phyloP scores from a whole-genome alignment of 2,329 filamentous ascomycete species.

The Talaromyces sp. region DNA sequence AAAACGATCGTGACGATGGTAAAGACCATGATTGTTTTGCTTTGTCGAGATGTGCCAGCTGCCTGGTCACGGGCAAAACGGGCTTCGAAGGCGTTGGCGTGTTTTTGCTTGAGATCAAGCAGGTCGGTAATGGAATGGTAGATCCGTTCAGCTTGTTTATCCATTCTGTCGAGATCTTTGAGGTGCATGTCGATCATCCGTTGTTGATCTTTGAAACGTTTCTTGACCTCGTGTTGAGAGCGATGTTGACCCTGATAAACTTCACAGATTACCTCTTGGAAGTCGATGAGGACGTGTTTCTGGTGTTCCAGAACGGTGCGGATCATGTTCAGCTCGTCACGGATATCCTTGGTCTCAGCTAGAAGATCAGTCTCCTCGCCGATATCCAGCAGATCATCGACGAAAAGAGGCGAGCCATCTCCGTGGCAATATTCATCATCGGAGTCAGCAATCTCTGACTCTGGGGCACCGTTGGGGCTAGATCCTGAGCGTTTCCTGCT shows the following conservation, averaged over 20 bases:
- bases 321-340: constrained; percentile 68
- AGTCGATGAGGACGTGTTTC: constrained; percentile 37
- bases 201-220: constrained; percentile 59
- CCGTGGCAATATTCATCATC: constrained; percentile 30
- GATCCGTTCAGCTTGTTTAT: constrained; percentile 62
- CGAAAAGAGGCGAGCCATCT: constrained; percentile 51
- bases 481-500: constrained; percentile 10
- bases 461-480: constrained; percentile 2
- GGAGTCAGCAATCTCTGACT: constrained; percentile 3
- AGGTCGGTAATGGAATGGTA: constrained; percentile 64
- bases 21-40: constrained; percentile 61
- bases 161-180: constrained; percentile 66
- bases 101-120: constrained; percentile 70
- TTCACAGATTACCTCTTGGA: constrained; percentile 40
- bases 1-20: constrained; percentile 63
- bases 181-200: constrained; percentile 61
- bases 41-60: constrained; percentile 61
- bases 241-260: constrained; percentile 37
- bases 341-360: constrained; percentile 67
- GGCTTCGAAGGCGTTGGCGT: constrained; percentile 68
- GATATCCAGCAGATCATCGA: constrained; percentile 54
- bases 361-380: constrained; percentile 63
- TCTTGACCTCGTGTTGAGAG: constrained; percentile 54
- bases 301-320: constrained; percentile 43
- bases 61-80: constrained; percentile 62